Evolutionary conservation across 2,329 filamentous ascomycete genomes (phyloP), one percentile per base, ranked within the genome.

Genomic region (Alternaria rosae): DNA sequence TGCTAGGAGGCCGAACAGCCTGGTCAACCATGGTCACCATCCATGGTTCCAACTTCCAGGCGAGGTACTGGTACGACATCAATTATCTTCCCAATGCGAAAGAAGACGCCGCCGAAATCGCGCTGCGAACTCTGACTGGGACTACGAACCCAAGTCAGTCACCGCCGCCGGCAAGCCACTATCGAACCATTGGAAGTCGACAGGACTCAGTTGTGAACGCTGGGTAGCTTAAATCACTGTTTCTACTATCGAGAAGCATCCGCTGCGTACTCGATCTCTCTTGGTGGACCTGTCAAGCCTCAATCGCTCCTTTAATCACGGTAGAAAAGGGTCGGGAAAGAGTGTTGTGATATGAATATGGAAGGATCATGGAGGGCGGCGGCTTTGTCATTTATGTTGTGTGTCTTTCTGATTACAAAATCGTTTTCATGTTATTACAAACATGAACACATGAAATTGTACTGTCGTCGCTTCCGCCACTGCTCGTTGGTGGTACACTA

Each of bases 21-120:
- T 80, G 78, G 78, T 74, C 72, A 21, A 74, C 72, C 53, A 62
- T 75, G 41, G 73, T 71, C 13, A 52, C 65, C 11, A 60, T 78
- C 53, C 70, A 73, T n/a, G 71, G 70, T 28, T 61, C 32, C 13
- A 64, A 67, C 2, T 76, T 74, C 47, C 60, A 68, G 7, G 78
- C 78, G 5, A 70, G 72, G n/a, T 80, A 74, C 62, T 79, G 74
- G 74, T 80, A 80, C 64, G 76, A 79, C 55, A 75, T 76, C 8
- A 60, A 63, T 13, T 76, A 72, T 47, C 62, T 75, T 17, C 69
- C 71, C 12, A 74, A 78, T 58, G 76, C 78, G 8, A 73, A 75
- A 43, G 76, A 80, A 53, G 78, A 80, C 53, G 74, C 75, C 51
- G 76, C 77, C 6, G 77, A 79, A 47, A 64, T 76, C 3, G 76